Evolutionary conservation across 306 rosid species (phyloP).

Genomic region (Aeschynomene evenia): DNA sequence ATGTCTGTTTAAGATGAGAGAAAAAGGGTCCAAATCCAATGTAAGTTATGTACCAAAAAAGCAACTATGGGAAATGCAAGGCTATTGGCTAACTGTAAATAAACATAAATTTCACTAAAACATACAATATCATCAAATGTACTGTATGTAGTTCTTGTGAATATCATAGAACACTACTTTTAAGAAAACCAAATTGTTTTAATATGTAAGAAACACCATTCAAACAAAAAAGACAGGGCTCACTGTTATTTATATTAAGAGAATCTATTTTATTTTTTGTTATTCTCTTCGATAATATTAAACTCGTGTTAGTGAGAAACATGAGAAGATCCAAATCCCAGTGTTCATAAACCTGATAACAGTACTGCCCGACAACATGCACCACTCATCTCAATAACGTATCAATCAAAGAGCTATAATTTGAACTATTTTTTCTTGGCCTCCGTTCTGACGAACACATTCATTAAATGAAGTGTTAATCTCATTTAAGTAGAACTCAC

Average conservation of each 20-base stretch:
- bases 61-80: neutral
- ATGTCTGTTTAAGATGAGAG: slow-evolving; percentile 48
- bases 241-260: neutral
- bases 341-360: neutral
- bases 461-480: too few relatives aligned
- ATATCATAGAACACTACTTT: slow-evolving; percentile 9
- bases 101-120: slow-evolving; percentile 13
- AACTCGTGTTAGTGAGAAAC: neutral
- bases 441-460: too few relatives aligned
- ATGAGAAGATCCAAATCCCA: neutral
- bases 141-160: neutral
- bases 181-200: neutral
- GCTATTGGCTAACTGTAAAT: neutral
- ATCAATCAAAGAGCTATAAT: too few relatives aligned
- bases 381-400: neutral
- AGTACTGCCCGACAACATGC: neutral
- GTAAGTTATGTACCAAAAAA: slow-evolving; percentile 13
- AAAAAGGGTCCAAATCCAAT: neutral
- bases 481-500: too few relatives aligned
- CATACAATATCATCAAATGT: neutral
- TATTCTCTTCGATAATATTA: neutral
- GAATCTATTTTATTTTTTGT: neutral
- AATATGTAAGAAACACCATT: neutral
- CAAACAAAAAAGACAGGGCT: neutral
- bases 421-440: too few relatives aligned